Base-by-base conservation (phyloP, 352 stramenopile genomes). In the Blastocystis sp. region DNA sequence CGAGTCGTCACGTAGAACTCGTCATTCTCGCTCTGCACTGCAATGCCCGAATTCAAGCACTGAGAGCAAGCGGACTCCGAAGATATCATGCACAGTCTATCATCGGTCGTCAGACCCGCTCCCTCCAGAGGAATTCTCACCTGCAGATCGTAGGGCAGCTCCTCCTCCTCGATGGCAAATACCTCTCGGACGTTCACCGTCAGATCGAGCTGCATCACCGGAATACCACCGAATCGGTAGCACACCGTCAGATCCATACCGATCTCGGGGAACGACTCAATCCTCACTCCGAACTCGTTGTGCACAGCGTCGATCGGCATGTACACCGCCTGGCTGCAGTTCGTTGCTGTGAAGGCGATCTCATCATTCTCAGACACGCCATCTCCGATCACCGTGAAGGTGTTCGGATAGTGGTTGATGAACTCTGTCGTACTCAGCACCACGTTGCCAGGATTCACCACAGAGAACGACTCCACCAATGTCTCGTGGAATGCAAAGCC, bases 281-380 rank as follows among this genome's bases (percentile, higher is more conserved):
- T 85, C 50, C 47, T 4, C 39, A 85, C 50, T 11, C 73, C 73
- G 56, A 69, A 85, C 73, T 85, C 73, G 55, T 85, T 85, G 26
- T 85, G 73, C 39, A 85, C 68, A 20, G 9, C 30, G 0, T 18
- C 13, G 50, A 85, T 43, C 56, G 16, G 13, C 50, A 85, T 85
- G 56, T 65, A 66, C 45, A 30, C 53, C 26, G 73, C 73, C 18
- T 41, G 8, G 4, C 7, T 13, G 50, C 73, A 85, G 24, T 13
- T 37, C 39, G 53, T 55, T 43, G 73, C 73, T 4, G 73, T 85
- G 50, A 85, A 85, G 6, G 73, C 73, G 8, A 85, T 68, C 53
- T 30, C 45, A 45, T 85, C 73, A 34, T 85, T 85, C 73, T 85
- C 50, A 30, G 73, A 85, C 73, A 85, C 73, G 18, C 73, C 73